Conservation (phyloP, 768 basidiomycete genomes). For the Baorangia bicolor region DNA sequence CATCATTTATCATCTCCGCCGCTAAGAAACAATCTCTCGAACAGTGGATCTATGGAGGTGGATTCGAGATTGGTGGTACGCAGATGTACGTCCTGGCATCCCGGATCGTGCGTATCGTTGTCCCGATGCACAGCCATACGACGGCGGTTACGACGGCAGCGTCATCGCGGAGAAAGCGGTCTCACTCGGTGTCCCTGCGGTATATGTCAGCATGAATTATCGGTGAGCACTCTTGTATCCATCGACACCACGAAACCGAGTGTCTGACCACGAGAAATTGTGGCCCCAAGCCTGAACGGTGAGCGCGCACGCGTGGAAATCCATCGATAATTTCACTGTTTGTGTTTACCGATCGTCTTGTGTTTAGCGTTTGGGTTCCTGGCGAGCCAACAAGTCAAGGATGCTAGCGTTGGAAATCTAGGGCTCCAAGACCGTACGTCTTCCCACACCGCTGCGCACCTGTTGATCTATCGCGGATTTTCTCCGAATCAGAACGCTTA, state of each 20-base stretch:
- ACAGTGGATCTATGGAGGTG: slow-evolving; percentile 38
- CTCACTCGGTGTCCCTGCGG: slow-evolving; percentile 30
- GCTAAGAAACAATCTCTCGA: too few relatives aligned
- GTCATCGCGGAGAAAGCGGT: slow-evolving; percentile 35
- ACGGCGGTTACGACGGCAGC: slow-evolving; percentile 14
- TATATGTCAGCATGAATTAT: slow-evolving; percentile 43
- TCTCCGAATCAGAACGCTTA: slow-evolving; percentile 27
- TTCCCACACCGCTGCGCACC: not conserved
- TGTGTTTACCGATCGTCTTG: not conserved
- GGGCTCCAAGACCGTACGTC: slow-evolving; percentile 47
- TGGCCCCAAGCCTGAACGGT: slow-evolving; percentile 9
- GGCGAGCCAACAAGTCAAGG: slow-evolving; percentile 39
- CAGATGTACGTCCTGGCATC: not conserved
- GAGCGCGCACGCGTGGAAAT: not conserved
- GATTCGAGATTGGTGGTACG: slow-evolving; percentile 34
- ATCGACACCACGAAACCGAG: not conserved
- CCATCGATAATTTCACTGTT: too few relatives aligned
- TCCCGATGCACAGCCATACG: not conserved
- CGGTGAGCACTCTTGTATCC: slow-evolving; percentile 26
- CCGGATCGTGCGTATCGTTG: too few relatives aligned
- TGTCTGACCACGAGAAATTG: not conserved
- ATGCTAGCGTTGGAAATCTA: slow-evolving; percentile 44
- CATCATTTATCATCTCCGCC: too few relatives aligned
- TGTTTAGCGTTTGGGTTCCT: slow-evolving; percentile 38
- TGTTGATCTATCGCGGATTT: not conserved